Percentiles rank a stretch among this genome's conserved stretches.
These are phyloP conservation scores for Prunus salicina DNA, from an alignment of 306 rosid genomes.

Conservation along the genomic window DNA sequence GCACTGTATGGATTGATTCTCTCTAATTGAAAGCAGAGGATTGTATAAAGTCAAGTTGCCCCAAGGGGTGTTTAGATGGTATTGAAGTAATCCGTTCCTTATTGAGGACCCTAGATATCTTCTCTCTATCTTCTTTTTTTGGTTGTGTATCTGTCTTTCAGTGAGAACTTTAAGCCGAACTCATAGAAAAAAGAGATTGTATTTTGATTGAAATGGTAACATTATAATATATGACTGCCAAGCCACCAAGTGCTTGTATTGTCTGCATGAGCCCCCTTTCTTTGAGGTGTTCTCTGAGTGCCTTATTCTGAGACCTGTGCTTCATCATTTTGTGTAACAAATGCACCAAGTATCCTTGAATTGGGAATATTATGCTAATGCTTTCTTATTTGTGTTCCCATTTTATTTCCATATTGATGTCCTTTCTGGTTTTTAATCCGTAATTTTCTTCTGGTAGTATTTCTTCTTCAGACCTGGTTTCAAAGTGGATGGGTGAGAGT, in stretches of 20 bases:
- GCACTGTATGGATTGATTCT: not conserved
- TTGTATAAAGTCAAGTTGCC: not conserved
- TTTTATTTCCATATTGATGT: not conserved
- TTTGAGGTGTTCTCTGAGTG: not conserved
- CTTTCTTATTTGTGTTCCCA: not conserved
- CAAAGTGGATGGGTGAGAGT: constrained; percentile 99
- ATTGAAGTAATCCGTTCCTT: not conserved
- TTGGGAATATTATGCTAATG: not conserved
- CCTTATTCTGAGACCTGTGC: not conserved
- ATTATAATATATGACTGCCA: not conserved
- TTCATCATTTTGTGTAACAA: not conserved
- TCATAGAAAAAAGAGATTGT: not conserved
- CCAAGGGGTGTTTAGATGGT: not conserved
- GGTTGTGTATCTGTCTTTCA: not conserved
- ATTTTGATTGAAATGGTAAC: not conserved
- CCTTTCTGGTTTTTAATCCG: constrained; percentile 7
- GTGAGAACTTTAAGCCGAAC: not conserved
- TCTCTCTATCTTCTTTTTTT: not conserved
- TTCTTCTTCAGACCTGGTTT: constrained; percentile 96
- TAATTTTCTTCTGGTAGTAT: constrained; percentile 43
- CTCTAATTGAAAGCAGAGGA: not conserved
- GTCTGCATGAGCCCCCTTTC: not conserved
- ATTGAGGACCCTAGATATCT: not conserved
- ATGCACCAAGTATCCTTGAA: not conserved
- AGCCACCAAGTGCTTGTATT: not conserved